Conservation (phyloP, 148 eudicot species). For the Nepenthes gracilis region DNA sequence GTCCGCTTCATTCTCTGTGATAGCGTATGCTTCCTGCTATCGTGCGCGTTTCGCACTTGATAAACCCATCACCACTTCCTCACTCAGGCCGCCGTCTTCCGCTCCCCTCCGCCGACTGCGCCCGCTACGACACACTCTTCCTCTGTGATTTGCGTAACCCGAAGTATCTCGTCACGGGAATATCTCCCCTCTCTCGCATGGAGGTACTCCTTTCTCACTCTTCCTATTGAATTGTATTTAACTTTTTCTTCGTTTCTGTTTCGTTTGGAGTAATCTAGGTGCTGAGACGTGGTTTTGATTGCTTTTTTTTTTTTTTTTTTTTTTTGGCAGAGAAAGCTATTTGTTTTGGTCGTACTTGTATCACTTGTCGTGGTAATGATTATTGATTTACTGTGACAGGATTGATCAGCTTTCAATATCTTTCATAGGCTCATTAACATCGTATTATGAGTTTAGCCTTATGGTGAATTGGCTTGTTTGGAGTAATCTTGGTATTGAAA, state of each 20-base stretch:
- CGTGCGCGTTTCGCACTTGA: conserved; percentile 15
- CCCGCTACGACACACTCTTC: conserved; percentile 14
- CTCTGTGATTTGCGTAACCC: conserved; percentile 10
- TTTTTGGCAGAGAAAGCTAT: conserved; percentile 1
- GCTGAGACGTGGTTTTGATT: not conserved
- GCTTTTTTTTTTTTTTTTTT: not conserved
- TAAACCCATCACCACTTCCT: conserved; percentile 4
- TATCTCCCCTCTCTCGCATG: conserved; percentile 48
- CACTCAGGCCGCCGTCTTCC: conserved; percentile 10
- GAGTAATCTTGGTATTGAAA: too few relatives aligned
- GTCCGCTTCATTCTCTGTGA: conserved; percentile 1
- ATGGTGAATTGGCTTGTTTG: not conserved
- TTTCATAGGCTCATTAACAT: not conserved
- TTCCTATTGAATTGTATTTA: not conserved
- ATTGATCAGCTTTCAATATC: too few relatives aligned
- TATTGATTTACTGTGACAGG: not conserved
- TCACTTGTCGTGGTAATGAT: conserved; percentile 9
- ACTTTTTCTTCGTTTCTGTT: not conserved
- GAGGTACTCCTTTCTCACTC: conserved; percentile 29
- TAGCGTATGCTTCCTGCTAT: conserved; percentile 26
- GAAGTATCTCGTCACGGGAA: conserved; percentile 33
- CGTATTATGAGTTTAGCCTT: not conserved
- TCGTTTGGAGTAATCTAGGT: not conserved
- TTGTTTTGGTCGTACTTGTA: conserved; percentile 11
- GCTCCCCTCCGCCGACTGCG: conserved; percentile 8